These are phyloP conservation scores for Lactarius pseudohatsudake DNA, from an alignment of 768 basidiomycete species.

Conservation along the genomic window DNA sequence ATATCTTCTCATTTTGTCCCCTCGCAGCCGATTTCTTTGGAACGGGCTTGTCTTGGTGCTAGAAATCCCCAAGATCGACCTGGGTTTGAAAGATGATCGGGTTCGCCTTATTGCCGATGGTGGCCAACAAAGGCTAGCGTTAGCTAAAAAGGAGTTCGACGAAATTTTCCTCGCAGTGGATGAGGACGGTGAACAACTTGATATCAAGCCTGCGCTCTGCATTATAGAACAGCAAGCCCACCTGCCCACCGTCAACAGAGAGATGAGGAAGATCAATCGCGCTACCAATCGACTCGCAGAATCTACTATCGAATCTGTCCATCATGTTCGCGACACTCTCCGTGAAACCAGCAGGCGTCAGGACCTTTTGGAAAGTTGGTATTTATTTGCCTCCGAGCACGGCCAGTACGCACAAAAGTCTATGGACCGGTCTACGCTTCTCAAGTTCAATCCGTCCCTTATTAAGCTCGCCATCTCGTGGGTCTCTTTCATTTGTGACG, in stretches of 20 bases:
- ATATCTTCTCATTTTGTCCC: constrained; percentile 86
- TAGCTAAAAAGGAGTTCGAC: constrained; percentile 76
- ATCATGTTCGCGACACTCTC: constrained; percentile 75
- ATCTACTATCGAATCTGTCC: constrained; percentile 89
- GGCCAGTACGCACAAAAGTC: constrained; percentile 86
- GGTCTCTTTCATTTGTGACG: constrained; percentile 98
- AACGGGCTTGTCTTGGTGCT: constrained; percentile 83
- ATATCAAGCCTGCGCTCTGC: constrained; percentile 25
- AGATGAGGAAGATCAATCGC: constrained; percentile 86
- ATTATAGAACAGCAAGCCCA: constrained; percentile 85
- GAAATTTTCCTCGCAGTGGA: constrained; percentile 62
- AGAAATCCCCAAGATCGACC: constrained; percentile 70
- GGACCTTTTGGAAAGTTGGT: constrained; percentile 92
- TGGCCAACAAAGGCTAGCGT: constrained; percentile 66
- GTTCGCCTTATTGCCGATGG: constrained; percentile 92
- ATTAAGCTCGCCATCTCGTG: constrained; percentile 93
- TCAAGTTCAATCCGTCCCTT: constrained; percentile 79
- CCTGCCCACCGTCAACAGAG: constrained; percentile 83
- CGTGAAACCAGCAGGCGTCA: constrained; percentile 63
- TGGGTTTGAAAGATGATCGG: constrained; percentile 83
- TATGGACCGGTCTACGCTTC: constrained; percentile 71
- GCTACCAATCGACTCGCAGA: constrained; percentile 89
- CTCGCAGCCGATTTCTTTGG: constrained; percentile 87
- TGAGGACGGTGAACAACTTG: constrained; percentile 54
- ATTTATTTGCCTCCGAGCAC: constrained; percentile 93